Conservation (phyloP, 116 monocot genomes). For the Trichopus zeylanicus region DNA sequence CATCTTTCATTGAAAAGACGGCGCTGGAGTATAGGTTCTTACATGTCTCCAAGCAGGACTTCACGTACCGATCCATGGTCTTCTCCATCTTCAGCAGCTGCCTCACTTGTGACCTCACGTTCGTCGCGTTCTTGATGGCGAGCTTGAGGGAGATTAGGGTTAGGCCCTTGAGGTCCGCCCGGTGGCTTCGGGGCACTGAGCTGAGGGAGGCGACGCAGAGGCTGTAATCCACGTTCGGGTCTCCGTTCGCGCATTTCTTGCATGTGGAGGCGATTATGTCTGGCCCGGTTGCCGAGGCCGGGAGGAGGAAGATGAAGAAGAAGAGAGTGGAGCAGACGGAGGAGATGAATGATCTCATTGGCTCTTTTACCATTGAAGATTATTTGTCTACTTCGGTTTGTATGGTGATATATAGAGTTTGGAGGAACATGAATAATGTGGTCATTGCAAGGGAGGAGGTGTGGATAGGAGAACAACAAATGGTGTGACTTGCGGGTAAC, state of each 20-base stretch:
- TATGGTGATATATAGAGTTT: not conserved
- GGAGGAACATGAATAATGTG: constrained; percentile 5
- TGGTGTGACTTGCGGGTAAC: not conserved
- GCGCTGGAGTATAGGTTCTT: not conserved
- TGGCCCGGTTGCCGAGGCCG: not conserved
- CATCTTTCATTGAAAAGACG: not conserved
- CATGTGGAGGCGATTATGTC: constrained; percentile 2
- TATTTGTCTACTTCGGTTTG: not conserved
- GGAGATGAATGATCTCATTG: not conserved
- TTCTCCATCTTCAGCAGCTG: not conserved
- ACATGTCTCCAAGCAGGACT: constrained; percentile 7
- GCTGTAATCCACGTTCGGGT: not conserved
- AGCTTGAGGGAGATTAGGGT: not conserved
- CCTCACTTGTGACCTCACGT: not conserved
- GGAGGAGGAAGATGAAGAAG: not conserved
- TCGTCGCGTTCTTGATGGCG: constrained; percentile 1
- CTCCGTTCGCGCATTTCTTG: not conserved
- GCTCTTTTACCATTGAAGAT: not conserved
- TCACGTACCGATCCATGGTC: not conserved
- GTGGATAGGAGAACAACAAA: not conserved
- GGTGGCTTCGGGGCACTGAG: constrained; percentile 2
- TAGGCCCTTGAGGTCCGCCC: not conserved
- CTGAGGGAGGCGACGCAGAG: not conserved
- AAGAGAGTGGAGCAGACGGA: not conserved
- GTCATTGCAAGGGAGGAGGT: not conserved